Evolutionary conservation across 2,329 filamentous ascomycete species (phyloP), one percentile per base, ranked within the genome.

Genomic region (Monosporascus sp.): DNA sequence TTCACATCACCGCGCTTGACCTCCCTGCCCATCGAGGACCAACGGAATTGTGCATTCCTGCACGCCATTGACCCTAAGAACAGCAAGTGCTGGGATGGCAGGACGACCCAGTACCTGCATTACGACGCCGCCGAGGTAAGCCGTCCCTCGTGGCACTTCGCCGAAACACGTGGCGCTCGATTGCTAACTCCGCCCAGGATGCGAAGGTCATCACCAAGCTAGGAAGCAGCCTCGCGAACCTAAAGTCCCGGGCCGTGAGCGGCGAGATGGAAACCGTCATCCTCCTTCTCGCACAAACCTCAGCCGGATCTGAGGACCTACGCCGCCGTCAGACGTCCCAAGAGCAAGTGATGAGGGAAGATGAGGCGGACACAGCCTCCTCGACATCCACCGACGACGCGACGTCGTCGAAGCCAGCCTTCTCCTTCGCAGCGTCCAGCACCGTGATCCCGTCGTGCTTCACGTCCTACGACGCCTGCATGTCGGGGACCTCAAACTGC

Each of bases 401-500:
- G 44, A 67, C 73, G 51, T 65, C 71, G 50, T 54, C 63, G n/a
- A 58, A 62, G 50, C 55, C 72, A 27, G 8, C 27, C 8, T 27
- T 27, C 27, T 27, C 27, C 27, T 27, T 27, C 27, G 27, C 27
- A 27, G 27, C 27, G 54, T 65, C 71, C 56, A 63, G 71, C 38
- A 59, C 76, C 24, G 17, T 50, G 16, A 78, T 92, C 47, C 87
- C 89, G 7, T 73, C 83, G 46, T 97, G 93, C 79, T 93, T 95
- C 77, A 69, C 77, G 50, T 86, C 85, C 2, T 73, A 84, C 61
- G 83, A 85, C 41, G 76, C 80, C 53, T 97, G 93, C 73, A 73
- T 80, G 49, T 78, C 79, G 53, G 76, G 75, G 41, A 99, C 94
- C 2, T 81, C 84, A 63, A 84, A 84, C 67, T 99, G 94, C 79